phyloP scores from a whole-genome alignment of 2,329 filamentous ascomycete genomes.

The Pseudogymnoascus sp. region DNA sequence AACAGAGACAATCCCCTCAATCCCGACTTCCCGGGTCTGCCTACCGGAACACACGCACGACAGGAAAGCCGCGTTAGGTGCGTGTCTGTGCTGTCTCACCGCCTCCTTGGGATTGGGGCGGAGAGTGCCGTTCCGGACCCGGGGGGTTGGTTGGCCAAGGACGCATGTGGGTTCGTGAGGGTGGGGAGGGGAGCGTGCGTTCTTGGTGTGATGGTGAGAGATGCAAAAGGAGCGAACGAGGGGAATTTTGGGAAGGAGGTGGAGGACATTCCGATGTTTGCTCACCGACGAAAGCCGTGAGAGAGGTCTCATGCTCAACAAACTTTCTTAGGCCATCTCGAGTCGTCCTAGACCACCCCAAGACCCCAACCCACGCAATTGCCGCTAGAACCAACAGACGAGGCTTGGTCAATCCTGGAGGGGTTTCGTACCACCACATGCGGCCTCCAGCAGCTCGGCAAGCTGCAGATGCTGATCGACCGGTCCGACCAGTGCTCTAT shows the following conservation, averaged over 20 bases:
- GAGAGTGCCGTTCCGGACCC: not conserved
- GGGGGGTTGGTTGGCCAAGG: not conserved
- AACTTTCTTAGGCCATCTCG: not conserved
- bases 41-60: not conserved
- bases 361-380: not conserved
- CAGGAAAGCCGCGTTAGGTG: not conserved
- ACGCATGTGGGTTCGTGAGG: not conserved
- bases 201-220: not conserved
- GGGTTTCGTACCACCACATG: not conserved
- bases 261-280: not conserved
- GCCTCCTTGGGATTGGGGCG: constrained; percentile 2
- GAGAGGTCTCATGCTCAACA: not conserved
- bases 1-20: not conserved
- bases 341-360: not conserved
- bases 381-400: too few species aligned
- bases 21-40: not conserved
- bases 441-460: not conserved
- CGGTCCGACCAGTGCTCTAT: not conserved
- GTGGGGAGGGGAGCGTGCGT: not conserved
- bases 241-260: not conserved
- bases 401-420: not conserved
- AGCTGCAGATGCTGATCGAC: not conserved
- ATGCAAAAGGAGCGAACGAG: not conserved
- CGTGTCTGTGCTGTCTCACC: not conserved
- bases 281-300: not conserved